Evolutionary conservation across 2,329 filamentous ascomycete species (phyloP).

Genomic region (Cladophialophora yegresii): DNA sequence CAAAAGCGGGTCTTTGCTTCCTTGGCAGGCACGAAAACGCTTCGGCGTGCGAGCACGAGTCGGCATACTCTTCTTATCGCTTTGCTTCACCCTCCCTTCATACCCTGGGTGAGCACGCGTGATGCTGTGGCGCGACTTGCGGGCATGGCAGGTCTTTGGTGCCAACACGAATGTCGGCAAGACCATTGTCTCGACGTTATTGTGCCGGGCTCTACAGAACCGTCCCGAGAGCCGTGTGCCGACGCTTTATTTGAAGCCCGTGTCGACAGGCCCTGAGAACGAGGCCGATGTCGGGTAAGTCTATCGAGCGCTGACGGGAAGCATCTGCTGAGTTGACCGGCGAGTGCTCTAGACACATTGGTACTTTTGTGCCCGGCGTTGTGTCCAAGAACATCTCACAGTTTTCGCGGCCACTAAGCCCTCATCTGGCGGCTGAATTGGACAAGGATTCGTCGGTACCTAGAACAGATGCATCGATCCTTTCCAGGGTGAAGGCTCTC

Average conservation of each 20-base stretch:
- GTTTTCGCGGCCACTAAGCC: constrained; percentile 73
- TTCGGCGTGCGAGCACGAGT: constrained; percentile 9
- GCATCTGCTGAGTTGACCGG: constrained; percentile 9
- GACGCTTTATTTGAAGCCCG: constrained; percentile 73
- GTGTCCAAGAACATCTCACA: constrained; percentile 67
- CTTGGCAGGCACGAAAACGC: constrained; percentile 29
- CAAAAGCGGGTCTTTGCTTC: neutral
- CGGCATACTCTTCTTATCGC: neutral
- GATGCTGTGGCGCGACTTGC: constrained; percentile 63
- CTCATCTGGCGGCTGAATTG: constrained; percentile 67
- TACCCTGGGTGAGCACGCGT: neutral
- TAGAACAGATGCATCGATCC: constrained; percentile 55
- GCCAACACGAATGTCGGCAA: constrained; percentile 85
- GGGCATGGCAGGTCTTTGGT: constrained; percentile 74
- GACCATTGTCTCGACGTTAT: constrained; percentile 73
- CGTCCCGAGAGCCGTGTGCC: constrained; percentile 49
- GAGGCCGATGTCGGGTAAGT: constrained; percentile 70
- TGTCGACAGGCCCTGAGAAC: constrained; percentile 70
- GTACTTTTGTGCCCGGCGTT: constrained; percentile 58
- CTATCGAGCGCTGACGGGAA: neutral
- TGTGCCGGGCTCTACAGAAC: constrained; percentile 63
- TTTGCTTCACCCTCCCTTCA: neutral
- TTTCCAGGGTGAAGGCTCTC: constrained; percentile 52
- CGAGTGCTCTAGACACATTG: constrained; percentile 59
- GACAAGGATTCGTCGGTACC: constrained; percentile 41